Evolutionary conservation across 129 eudicot species (phyloP).

Genomic region (Erigeron canadensis): DNA sequence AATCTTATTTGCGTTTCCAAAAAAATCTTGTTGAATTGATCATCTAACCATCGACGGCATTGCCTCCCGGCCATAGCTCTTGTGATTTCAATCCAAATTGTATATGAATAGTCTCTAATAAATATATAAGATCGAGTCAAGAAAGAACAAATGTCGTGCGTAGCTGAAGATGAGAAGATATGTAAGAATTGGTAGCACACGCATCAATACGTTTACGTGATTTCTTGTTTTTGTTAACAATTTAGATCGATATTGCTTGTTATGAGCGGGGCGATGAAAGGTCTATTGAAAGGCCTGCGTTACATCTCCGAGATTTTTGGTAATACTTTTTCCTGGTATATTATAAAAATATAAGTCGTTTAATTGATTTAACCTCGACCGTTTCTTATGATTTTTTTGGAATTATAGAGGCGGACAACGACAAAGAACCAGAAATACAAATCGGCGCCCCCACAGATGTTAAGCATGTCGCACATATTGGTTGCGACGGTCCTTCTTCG

Average conservation of each 20-base stretch:
- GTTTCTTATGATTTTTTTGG: slow-evolving; percentile 1
- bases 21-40: slow-evolving; percentile 7
- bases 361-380: neutral
- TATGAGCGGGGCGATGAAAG: slow-evolving; percentile 41
- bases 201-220: neutral
- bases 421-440: slow-evolving; percentile 59
- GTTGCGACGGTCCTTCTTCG: slow-evolving; percentile 78
- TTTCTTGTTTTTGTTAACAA: slow-evolving; percentile 14
- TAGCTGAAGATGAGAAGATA: slow-evolving; percentile 11
- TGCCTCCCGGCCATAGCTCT: slow-evolving; percentile 11
- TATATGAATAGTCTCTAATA: neutral
- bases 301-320: slow-evolving; percentile 47
- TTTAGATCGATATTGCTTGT: neutral
- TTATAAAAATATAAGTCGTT: neutral
- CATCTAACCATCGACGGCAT: neutral
- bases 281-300: slow-evolving; percentile 50
- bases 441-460: slow-evolving; percentile 95
- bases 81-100: neutral
- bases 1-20: slow-evolving; percentile 3
- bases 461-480: slow-evolving; percentile 97
- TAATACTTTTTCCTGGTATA: neutral
- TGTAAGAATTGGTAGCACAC: slow-evolving; percentile 9
- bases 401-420: slow-evolving; percentile 52
- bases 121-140: neutral
- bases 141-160: neutral